phyloP scores from a whole-genome alignment of 805 yeast species.

The Metschnikowia sp. region DNA sequence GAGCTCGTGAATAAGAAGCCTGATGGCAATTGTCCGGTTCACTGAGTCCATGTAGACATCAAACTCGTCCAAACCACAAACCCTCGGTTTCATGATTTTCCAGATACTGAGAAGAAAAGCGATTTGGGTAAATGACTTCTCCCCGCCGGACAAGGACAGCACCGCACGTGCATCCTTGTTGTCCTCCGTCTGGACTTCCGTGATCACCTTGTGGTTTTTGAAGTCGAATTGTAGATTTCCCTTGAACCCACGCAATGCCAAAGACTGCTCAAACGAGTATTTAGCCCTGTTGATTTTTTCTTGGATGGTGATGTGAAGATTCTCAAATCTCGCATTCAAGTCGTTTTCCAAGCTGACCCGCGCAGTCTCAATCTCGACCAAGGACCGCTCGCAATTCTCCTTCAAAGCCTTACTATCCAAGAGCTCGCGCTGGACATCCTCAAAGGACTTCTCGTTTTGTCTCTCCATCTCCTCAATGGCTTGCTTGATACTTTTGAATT shows the following conservation, averaged over 20 bases:
- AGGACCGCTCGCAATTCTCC: constrained; percentile 40
- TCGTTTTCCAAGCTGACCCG: constrained; percentile 26
- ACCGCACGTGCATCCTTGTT: constrained; percentile 63
- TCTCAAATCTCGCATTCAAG: constrained; percentile 30
- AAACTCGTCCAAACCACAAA: constrained; percentile 91
- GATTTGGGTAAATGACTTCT: constrained; percentile 89
- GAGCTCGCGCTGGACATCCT: constrained; percentile 50
- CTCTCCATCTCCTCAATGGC: constrained; percentile 52
- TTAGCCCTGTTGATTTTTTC: constrained; percentile 31
- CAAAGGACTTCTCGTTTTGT: constrained; percentile 52
- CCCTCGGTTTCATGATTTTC: constrained; percentile 84
- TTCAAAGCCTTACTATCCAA: constrained; percentile 41
- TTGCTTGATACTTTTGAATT: constrained; percentile 43
- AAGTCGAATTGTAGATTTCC: constrained; percentile 71
- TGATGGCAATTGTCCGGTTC: constrained; percentile 76
- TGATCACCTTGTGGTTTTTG: constrained; percentile 45
- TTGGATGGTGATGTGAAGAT: constrained; percentile 31
- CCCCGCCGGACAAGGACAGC: constrained; percentile 92
- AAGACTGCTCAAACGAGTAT: constrained; percentile 51
- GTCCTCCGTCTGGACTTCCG: constrained; percentile 60
- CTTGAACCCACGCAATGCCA: constrained; percentile 64
- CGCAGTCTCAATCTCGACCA: constrained; percentile 31
- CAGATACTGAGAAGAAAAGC: constrained; percentile 85
- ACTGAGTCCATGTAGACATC: constrained; percentile 98
- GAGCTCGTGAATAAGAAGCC: constrained; percentile 67